Conservation (phyloP, 495 filamentous ascomycete species). For the Hyaloscypha finlandica region DNA sequence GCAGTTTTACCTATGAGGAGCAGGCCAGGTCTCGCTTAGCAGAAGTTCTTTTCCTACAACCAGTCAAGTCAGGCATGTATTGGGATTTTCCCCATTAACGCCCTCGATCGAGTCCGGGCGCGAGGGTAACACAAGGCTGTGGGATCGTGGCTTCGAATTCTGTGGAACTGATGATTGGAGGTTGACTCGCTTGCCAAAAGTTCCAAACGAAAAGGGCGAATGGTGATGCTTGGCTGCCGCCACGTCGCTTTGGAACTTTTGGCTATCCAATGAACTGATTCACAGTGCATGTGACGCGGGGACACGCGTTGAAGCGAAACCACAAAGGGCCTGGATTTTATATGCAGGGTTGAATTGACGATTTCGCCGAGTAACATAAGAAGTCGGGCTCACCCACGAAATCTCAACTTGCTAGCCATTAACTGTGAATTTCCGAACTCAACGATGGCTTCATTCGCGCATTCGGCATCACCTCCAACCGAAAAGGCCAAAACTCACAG, state of each 20-base stretch:
- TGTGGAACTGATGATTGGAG: conserved; percentile 3
- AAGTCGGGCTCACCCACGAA: not conserved
- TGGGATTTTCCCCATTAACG: not conserved
- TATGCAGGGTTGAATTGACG: not conserved
- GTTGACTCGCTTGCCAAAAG: conserved; percentile 15
- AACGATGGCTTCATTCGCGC: not conserved
- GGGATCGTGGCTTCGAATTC: not conserved
- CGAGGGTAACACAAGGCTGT: not conserved
- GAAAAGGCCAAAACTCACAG: conserved; percentile 1
- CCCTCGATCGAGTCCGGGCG: not conserved
- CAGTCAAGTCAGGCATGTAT: not conserved
- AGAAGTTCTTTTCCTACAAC: not conserved
- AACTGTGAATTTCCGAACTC: not conserved
- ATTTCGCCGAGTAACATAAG: conserved; percentile 1
- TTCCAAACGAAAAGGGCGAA: conserved; percentile 14
- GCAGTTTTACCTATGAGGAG: too few relatives aligned
- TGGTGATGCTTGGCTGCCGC: not conserved
- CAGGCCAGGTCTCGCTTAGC: not conserved
- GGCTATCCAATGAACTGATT: not conserved
- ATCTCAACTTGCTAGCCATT: not conserved
- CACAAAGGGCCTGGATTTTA: not conserved
- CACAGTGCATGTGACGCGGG: not conserved
- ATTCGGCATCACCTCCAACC: not conserved
- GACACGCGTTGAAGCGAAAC: not conserved
- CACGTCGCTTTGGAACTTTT: conserved; percentile 13